Conservation (phyloP, 2,329 filamentous ascomycete genomes). For the Ceratocystiopsis minuta region DNA sequence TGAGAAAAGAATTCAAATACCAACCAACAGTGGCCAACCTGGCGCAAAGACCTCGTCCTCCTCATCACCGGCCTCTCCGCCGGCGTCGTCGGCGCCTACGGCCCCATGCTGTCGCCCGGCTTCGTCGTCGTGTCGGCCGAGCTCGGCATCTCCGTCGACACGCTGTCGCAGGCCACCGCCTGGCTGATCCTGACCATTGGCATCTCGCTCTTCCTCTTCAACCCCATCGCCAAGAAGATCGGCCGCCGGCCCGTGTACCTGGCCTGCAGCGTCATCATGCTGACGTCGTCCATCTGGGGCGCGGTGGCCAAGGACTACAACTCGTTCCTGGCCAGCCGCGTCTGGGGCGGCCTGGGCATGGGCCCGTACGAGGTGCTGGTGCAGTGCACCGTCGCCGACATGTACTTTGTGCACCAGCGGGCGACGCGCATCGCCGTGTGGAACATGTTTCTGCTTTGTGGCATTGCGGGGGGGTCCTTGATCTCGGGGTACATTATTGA, state of each 20-base stretch:
- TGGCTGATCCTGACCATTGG: conserved; percentile 90
- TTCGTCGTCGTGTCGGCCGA: conserved; percentile 61
- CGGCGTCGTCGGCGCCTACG: conserved; percentile 85
- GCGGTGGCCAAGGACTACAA: conserved; percentile 64
- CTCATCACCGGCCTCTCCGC: conserved; percentile 80
- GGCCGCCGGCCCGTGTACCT: conserved; percentile 89
- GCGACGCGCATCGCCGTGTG: conserved; percentile 90
- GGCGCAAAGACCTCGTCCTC: conserved; percentile 64
- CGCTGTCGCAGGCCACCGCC: conserved; percentile 74
- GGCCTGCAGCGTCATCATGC: conserved; percentile 56
- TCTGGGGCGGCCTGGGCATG: conserved; percentile 76
- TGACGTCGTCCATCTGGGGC: conserved; percentile 65
- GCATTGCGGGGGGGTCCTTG: conserved; percentile 15
- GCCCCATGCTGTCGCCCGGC: conserved; percentile 73
- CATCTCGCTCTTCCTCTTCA: conserved; percentile 65
- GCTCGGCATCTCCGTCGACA: conserved; percentile 46
- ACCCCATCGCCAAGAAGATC: conserved; percentile 76
- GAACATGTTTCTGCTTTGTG: conserved; percentile 69
- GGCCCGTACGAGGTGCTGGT: conserved; percentile 85
- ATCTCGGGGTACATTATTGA: too few species aligned
- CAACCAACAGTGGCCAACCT: conserved; percentile 44
- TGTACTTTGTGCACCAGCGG: conserved; percentile 87
- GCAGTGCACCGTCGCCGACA: conserved; percentile 86
- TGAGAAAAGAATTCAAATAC: conserved; percentile 33
- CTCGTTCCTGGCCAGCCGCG: conserved; percentile 62